A percentile compares a stretch with the other conserved stretches of the same genome.
These are phyloP conservation scores for Leccinum fallax DNA, from an alignment of 1,284 basidiomycete species.

Conservation along the genomic window DNA sequence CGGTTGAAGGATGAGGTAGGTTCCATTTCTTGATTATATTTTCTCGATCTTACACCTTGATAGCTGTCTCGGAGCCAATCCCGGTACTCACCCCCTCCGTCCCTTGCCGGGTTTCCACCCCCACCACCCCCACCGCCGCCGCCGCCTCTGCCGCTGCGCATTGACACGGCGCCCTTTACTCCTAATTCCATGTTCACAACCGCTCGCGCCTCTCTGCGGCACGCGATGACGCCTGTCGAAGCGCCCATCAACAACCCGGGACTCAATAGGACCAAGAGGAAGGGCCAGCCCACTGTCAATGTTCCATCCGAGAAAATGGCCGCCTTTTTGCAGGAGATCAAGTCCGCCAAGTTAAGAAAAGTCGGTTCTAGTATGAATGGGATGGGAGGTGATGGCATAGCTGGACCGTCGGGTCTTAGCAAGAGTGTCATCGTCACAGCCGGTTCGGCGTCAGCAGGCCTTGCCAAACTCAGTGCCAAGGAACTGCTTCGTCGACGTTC, in stretches of 20 bases:
- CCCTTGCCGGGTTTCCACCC: slow-evolving; percentile 31
- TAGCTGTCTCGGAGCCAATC: slow-evolving; percentile 48
- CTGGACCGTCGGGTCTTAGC: slow-evolving; percentile 32
- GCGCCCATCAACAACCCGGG: slow-evolving; percentile 59
- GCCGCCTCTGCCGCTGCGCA: slow-evolving; percentile 41
- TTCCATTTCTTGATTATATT: background rate
- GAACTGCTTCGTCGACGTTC: slow-evolving; percentile 32
- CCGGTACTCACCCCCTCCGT: slow-evolving; percentile 22
- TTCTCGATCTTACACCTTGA: slow-evolving; percentile 5
- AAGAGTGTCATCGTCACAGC: slow-evolving; percentile 30
- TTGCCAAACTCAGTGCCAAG: slow-evolving; percentile 17
- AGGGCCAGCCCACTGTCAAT: slow-evolving; percentile 67
- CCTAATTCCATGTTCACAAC: slow-evolving; percentile 50
- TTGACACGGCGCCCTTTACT: slow-evolving; percentile 33
- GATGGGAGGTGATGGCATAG: slow-evolving; percentile 26
- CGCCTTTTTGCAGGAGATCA: slow-evolving; percentile 76
- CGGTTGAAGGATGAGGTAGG: slow-evolving; percentile 64
- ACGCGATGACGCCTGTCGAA: slow-evolving; percentile 57
- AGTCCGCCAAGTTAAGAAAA: slow-evolving; percentile 65
- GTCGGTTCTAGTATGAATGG: slow-evolving; percentile 32
- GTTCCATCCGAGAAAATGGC: slow-evolving; percentile 79
- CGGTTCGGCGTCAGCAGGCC: slow-evolving; percentile 1
- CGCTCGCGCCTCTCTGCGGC: slow-evolving; percentile 65
- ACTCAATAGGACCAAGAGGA: slow-evolving; percentile 33
- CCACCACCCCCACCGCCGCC: slow-evolving; percentile 53